A percentile compares a stretch with the other conserved stretches of the same genome.
These are phyloP conservation scores for Monilinia fructigena DNA, from an alignment of 2,329 filamentous ascomycete species.

Conservation along the genomic window DNA sequence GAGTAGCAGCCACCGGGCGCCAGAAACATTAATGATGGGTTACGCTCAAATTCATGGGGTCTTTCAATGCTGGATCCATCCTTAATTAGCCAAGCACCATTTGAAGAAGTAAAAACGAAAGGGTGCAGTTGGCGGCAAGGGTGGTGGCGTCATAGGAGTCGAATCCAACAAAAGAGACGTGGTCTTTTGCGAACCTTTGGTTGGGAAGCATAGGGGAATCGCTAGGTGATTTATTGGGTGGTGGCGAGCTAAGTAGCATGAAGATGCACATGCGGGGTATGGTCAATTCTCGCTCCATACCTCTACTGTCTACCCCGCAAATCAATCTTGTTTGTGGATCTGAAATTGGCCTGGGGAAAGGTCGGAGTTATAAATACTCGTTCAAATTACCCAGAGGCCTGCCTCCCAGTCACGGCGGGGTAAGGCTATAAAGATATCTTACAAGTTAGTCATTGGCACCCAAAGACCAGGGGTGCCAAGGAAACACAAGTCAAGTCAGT, in stretches of 20 bases:
- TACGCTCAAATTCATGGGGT: constrained; percentile 93
- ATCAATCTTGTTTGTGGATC: constrained; percentile 91
- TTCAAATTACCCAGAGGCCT: constrained; percentile 84
- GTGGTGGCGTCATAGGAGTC: constrained; percentile 80
- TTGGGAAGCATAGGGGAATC: constrained; percentile 86
- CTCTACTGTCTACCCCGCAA: constrained; percentile 94
- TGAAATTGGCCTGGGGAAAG: constrained; percentile 87
- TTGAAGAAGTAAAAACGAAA: constrained; percentile 97
- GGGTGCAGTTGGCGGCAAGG: constrained; percentile 83
- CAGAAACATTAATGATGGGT: constrained; percentile 94
- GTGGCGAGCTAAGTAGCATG: constrained; percentile 85
- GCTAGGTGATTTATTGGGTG: constrained; percentile 81
- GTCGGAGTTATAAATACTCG: constrained; percentile 79
- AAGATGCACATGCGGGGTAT: constrained; percentile 93
- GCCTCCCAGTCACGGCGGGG: constrained; percentile 89
- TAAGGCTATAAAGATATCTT: constrained; percentile 89
- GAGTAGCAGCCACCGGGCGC: constrained; percentile 48
- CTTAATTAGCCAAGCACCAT: constrained; percentile 81
- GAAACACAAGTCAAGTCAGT: constrained; percentile 87
- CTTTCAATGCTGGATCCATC: constrained; percentile 91
- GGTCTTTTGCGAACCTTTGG: constrained; percentile 81
- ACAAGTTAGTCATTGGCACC: constrained; percentile 87
- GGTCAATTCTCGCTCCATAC: constrained; percentile 81
- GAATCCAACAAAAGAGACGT: constrained; percentile 68
- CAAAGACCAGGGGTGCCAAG: constrained; percentile 77